phyloP scores from a whole-genome alignment of 495 filamentous ascomycete species.

The Cercophora scortea region DNA sequence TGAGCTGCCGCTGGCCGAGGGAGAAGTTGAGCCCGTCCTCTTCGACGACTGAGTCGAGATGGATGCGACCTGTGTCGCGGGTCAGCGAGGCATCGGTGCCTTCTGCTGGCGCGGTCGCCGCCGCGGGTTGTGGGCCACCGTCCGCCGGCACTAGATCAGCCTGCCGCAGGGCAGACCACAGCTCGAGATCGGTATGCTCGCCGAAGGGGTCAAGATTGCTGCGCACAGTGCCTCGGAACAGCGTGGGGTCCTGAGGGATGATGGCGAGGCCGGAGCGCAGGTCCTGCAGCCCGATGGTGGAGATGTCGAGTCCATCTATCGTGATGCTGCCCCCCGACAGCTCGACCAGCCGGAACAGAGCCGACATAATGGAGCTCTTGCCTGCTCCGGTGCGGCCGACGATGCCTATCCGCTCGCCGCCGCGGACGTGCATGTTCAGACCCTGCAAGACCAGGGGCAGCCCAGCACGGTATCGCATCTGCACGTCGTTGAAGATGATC shows the following conservation, averaged over 20 bases:
- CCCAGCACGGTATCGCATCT: constrained; percentile 83
- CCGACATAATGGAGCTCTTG: constrained; percentile 90
- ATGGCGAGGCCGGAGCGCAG: constrained; percentile 84
- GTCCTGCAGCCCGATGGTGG: constrained; percentile 74
- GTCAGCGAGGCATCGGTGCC: constrained; percentile 12
- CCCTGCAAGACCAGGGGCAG: constrained; percentile 80
- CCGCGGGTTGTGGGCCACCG: constrained; percentile 19
- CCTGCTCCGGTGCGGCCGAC: constrained; percentile 92
- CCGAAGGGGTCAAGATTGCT: constrained; percentile 89
- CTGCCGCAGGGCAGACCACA: constrained; percentile 80
- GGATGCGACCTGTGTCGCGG: constrained; percentile 49
- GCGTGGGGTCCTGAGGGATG: constrained; percentile 92
- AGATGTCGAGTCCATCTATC: constrained; percentile 88
- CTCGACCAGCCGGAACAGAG: constrained; percentile 85
- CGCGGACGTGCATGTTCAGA: constrained; percentile 65
- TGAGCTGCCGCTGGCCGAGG: constrained; percentile 90
- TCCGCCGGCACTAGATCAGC: constrained; percentile 62
- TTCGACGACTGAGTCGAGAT: constrained; percentile 78
- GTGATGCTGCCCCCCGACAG: constrained; percentile 74
- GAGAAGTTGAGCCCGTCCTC: constrained; percentile 95
- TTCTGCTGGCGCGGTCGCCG: not conserved
- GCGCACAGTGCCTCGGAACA: constrained; percentile 87
- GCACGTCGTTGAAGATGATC: constrained; percentile 74
- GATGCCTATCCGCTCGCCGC: constrained; percentile 87
- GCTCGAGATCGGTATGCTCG: constrained; percentile 77